A percentile compares a stretch with the other conserved stretches of the same genome.
Conservation (phyloP, 139 green algal species). For the Chlamydomonas schloesseri region DNA sequence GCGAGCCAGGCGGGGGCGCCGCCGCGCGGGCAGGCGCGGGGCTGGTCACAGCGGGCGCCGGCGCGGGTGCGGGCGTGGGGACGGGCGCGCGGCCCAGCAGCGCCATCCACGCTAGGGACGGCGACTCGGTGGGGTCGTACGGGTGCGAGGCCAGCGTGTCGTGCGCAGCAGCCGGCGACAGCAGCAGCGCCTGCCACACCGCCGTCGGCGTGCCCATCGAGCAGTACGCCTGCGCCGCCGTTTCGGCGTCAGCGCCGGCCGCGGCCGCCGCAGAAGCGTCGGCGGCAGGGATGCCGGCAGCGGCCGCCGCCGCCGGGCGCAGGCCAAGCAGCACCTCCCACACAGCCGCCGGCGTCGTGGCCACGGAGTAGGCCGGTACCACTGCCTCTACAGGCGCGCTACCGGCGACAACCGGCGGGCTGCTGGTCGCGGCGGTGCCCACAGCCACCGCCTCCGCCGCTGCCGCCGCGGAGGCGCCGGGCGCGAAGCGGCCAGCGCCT, state of each 20-base stretch:
- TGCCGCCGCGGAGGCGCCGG: too few relatives aligned
- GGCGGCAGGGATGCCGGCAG: neutral
- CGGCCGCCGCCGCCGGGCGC: neutral
- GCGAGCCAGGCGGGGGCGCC: neutral
- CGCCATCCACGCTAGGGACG: slow-evolving; percentile 1
- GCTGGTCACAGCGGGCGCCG: neutral
- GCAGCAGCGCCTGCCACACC: slow-evolving; percentile 9
- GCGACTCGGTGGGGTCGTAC: neutral
- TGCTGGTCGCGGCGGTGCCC: too few relatives aligned
- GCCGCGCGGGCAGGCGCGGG: neutral
- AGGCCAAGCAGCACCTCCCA: neutral
- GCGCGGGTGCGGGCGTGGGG: neutral
- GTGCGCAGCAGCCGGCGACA: neutral
- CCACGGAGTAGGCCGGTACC: neutral
- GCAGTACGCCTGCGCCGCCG: neutral
- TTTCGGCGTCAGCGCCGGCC: neutral
- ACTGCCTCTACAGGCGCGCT: neutral
- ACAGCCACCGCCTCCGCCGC: too few relatives aligned
- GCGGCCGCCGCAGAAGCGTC: neutral
- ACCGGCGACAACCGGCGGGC: too few relatives aligned
- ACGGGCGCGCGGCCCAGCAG: neutral
- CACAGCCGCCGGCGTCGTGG: neutral
- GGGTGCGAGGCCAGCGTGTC: neutral
- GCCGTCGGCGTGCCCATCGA: neutral
- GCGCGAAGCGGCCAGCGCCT: neutral